phyloP scores from a whole-genome alignment of 768 basidiomycete genomes.

The Pluteus cervinus region DNA sequence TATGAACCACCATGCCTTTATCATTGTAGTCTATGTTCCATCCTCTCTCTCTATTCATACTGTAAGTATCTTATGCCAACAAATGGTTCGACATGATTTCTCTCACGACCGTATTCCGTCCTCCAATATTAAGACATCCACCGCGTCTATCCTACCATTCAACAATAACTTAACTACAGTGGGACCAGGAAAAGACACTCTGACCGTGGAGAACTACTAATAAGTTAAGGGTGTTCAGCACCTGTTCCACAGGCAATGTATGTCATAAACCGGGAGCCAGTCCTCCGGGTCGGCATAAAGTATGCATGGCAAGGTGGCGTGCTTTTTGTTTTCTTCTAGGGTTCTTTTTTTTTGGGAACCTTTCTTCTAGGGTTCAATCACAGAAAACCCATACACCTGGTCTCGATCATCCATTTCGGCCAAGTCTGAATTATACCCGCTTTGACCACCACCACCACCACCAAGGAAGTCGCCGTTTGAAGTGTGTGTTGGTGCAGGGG shows the following conservation, averaged over 20 bases:
- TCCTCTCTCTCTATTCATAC: conserved; percentile 1
- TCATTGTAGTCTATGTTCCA: background rate
- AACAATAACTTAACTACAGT: too few species aligned
- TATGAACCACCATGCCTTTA: background rate
- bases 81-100: too few species aligned
- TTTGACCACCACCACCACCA: conserved; percentile 43
- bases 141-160: too few species aligned
- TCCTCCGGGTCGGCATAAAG: too few species aligned
- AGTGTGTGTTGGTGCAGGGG: conserved; percentile 44
- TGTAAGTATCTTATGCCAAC: background rate
- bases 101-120: too few species aligned
- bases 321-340: background rate
- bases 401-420: conserved; percentile 19
- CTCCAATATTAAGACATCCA: too few species aligned
- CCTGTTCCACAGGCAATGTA: too few species aligned
- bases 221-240: too few species aligned
- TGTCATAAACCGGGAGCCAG: too few species aligned
- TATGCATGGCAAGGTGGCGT: too few species aligned
- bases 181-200: too few species aligned
- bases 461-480: conserved; percentile 46
- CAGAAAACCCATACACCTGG: conserved; percentile 27
- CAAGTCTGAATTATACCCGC: conserved; percentile 53
- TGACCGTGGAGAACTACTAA: too few species aligned
- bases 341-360: background rate
- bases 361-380: conserved; percentile 10